Conservation (phyloP, 176 grass and related monocot genomes). For the Lolium multiflorum region DNA sequence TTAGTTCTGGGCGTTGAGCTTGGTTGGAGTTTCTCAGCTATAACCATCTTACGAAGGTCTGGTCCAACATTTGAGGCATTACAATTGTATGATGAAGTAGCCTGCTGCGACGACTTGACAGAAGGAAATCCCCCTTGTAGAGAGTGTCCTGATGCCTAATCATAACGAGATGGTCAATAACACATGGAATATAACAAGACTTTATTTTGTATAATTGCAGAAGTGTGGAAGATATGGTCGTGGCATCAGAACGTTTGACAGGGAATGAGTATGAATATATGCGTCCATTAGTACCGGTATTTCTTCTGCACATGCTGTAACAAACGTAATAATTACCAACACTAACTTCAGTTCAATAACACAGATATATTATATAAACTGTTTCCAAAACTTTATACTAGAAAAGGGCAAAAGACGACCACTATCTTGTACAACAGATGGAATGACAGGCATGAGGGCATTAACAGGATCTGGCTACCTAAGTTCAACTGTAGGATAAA, state of each 20-base stretch:
- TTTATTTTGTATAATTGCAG: neutral
- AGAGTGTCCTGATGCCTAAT: slow-evolving; percentile 41
- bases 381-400: slow-evolving; percentile 16
- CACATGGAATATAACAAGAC: neutral
- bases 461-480: slow-evolving; percentile 8
- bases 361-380: neutral
- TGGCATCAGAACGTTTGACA: slow-evolving; percentile 15
- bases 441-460: neutral
- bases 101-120: slow-evolving; percentile 31
- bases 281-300: neutral
- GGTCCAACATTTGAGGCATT: slow-evolving; percentile 42
- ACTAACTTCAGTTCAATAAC: slow-evolving; percentile 31
- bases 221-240: neutral
- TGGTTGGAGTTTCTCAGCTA: slow-evolving; percentile 39
- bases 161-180: slow-evolving; percentile 25
- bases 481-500: slow-evolving; percentile 14
- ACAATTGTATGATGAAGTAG: slow-evolving; percentile 41
- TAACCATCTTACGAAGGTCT: slow-evolving; percentile 38
- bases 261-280: slow-evolving; percentile 33
- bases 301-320: slow-evolving; percentile 8
- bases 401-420: slow-evolving; percentile 7
- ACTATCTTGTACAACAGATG: slow-evolving; percentile 1
- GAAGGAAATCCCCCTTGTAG: slow-evolving; percentile 38
- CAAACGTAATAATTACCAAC: slow-evolving; percentile 6
- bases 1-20: slow-evolving; percentile 22